Base-by-base conservation (phyloP, 2,329 filamentous ascomycete species). In the Laburnicola sp. region DNA sequence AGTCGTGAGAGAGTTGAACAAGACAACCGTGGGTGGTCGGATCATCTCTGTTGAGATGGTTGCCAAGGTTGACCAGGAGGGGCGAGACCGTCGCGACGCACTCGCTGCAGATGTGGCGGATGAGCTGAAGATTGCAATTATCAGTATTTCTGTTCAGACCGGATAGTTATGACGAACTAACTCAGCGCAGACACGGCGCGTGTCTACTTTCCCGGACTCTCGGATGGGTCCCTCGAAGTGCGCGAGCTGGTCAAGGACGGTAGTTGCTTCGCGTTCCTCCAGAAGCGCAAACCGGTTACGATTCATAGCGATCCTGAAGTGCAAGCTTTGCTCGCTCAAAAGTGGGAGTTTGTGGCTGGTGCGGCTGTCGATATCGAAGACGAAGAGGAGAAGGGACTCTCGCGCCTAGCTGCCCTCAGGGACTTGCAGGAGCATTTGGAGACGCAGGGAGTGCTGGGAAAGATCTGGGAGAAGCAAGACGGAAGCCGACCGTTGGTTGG, bases 91-190 rank as follows among this genome's bases (percentile, higher is more conserved):
- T 56, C 3, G 39, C 40, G 9, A 16, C 16, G 16, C 16, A 16
- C 16, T 16, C 16, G 16, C 16, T 16, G 16, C 16, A 16, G 51
- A 58, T 3, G n/a, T 60, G 27, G 53, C 48, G n/a, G 43, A 58
- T 16, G 48, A 56, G 38, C 32, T 58, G 47, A 60, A 58, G 46
- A 54, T 43, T 9, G 37, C 31, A 21, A 56, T 54, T 16, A 36
- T 58, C n/a, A 56, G 57, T 58, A 40, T 21, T 50, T 49, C 10
- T 7, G 2, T 6, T 4, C 21, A 6, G 4, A 1, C 7, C 25
- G 8, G 4, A 21, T 0, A 11, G 31, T 3, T n/a, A 21, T 8
- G 9, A 28, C 11, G 22, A 3, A 11, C 27, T 28, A 8, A 25
- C 2, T 1, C 6, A 10, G 16, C 6, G 4, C 25, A 60, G 57